Conservation (phyloP, 1,284 basidiomycete genomes). For the Anthracocystis panici-leucophaei region DNA sequence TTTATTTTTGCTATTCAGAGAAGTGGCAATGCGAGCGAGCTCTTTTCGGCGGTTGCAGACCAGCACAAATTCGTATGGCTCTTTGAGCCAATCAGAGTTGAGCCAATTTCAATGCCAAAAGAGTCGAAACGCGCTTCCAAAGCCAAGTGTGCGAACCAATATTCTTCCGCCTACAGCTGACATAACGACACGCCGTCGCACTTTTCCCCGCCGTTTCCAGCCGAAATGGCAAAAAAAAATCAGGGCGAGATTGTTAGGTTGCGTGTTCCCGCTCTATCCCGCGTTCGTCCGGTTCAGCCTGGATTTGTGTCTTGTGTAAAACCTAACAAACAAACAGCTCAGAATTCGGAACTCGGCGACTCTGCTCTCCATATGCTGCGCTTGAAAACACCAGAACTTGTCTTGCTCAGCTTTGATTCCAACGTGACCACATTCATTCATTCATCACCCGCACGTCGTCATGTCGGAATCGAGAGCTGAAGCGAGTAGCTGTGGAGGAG, state of each 20-base stretch:
- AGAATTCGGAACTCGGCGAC: constrained; percentile 8
- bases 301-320: background rate
- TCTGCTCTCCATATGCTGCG: constrained; percentile 12
- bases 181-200: constrained; percentile 28
- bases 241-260: constrained; percentile 13
- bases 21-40: background rate
- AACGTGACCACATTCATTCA: background rate
- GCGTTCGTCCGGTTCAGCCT: constrained; percentile 4
- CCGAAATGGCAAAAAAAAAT: constrained; percentile 4
- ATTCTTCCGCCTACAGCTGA: constrained; percentile 29
- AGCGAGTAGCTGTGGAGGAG: background rate
- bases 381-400: background rate
- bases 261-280: background rate
- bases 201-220: constrained; percentile 24
- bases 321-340: background rate
- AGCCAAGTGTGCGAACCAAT: background rate
- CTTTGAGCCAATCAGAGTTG: constrained; percentile 22
- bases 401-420: background rate
- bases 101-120: constrained; percentile 30
- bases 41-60: constrained; percentile 3
- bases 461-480: constrained; percentile 17
- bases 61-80: background rate
- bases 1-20: background rate
- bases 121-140: background rate
- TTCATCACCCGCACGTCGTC: background rate